phyloP scores from a whole-genome alignment of 441 rosid species.

The Brassica balearica region DNA sequence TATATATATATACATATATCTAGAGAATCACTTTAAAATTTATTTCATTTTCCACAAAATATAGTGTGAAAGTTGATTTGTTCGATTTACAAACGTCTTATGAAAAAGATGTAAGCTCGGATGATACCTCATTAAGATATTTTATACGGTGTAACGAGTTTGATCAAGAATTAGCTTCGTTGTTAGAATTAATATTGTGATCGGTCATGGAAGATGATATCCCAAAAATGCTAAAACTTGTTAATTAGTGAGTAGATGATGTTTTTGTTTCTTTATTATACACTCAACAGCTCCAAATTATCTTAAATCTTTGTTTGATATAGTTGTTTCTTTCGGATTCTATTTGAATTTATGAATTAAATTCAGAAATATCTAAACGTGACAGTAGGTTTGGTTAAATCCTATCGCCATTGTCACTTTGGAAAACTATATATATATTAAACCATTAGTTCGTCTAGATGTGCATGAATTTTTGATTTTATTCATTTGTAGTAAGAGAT shows the following conservation, averaged over 20 bases:
- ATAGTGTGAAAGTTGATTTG: neutral
- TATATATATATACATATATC: neutral
- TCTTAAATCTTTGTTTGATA: neutral
- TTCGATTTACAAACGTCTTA: neutral
- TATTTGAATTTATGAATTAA: neutral
- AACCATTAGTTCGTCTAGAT: neutral
- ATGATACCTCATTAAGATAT: neutral
- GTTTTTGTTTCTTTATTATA: neutral
- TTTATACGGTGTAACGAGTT: no score
- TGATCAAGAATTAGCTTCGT: no score
- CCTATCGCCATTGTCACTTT: slow-evolving; percentile 2
- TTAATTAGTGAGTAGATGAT: no score
- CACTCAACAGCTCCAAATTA: neutral
- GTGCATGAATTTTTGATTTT: slow-evolving; percentile 2
- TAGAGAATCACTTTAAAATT: neutral
- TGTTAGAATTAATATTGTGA: no score
- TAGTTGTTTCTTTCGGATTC: neutral
- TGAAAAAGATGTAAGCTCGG: neutral
- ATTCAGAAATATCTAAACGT: neutral
- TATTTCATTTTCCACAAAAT: neutral
- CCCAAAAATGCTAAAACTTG: no score
- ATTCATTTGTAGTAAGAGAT: slow-evolving; percentile 7
- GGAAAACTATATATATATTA: neutral
- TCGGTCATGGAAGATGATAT: no score
- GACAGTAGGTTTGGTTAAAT: neutral